Base-by-base conservation (phyloP, 108 stramenopile genomes). In the Schizochytrium sp. region DNA sequence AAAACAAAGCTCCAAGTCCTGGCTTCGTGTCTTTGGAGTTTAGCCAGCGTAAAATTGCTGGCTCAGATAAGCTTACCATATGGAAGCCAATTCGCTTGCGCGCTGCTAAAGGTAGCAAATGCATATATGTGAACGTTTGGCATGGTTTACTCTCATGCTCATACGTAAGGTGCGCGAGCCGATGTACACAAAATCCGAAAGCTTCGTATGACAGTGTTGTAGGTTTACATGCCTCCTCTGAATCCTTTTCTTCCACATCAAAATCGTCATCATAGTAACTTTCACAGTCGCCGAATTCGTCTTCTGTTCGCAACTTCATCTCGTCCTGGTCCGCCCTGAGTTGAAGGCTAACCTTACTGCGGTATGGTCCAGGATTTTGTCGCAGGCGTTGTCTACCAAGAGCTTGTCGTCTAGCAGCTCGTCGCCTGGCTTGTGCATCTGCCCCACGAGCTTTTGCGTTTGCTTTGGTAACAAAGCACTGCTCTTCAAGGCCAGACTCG, bases 111-210 rank as follows among this genome's bases (percentile, higher is more conserved):
- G 76, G 76, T 5, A 83, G 76, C 15, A 83, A 40, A 28, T 83
- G 76, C 3, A 83, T 13, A 42, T 83, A 83, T 5, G 50, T 55
- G 0, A 83, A 83, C 17, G 76, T 55, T 38, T 83, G 50, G 28
- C 76, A 83, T 13, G 76, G 76, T 49, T 28, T 83, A 38, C 50
- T 53, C 4, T 55, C 50, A 38, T 83, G 47, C 76, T 83, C 76
- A 40, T 83, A 83, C 15, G 76, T 53, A 13, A 83, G 47, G 47
- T 83, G 76, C 0, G 76, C 76, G 10, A 83, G 76, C 55, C 40
- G 49, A 1, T 83, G 76, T 5, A 83, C 76, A 53, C 76, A 83
- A 42, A 83, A 83, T 13, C 76, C 76, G 55, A 83, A 83, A 53
- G 50, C 76, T 49, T 49, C 76, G 40, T 55, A 55, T n/a, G 50